Evolutionary conservation across 2,329 filamentous ascomycete genomes (phyloP).

Genomic region (Penicillium sp.): DNA sequence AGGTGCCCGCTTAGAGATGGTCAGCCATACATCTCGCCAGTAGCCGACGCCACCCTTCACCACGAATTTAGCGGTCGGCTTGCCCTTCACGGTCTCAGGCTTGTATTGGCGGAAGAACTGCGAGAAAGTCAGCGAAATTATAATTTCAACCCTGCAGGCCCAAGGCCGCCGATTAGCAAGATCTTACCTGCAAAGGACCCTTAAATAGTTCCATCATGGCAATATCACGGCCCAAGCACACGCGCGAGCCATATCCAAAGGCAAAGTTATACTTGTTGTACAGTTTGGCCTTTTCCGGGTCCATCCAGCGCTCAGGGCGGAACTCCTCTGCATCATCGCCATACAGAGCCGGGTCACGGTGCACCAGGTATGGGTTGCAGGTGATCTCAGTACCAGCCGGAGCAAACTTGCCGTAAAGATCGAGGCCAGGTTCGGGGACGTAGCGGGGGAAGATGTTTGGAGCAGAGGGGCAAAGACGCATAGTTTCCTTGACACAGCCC

Average conservation of each 20-base stretch:
- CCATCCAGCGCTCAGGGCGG: conserved; percentile 48
- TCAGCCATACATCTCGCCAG: conserved; percentile 39
- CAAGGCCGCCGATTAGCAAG: not conserved
- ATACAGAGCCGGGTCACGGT: conserved; percentile 49
- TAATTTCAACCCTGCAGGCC: not conserved
- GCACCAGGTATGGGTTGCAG: conserved; percentile 53
- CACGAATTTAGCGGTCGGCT: conserved; percentile 33
- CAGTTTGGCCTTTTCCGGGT: conserved; percentile 43
- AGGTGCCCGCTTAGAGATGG: conserved; percentile 31
- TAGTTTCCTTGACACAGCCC: conserved; percentile 56
- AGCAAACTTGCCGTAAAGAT: conserved; percentile 45
- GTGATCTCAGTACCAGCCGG: conserved; percentile 52
- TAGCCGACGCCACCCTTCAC: conserved; percentile 40
- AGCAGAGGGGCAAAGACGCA: conserved; percentile 57
- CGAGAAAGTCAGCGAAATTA: conserved; percentile 7
- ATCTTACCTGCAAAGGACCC: conserved; percentile 37
- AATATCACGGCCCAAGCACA: conserved; percentile 56
- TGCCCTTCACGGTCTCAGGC: conserved; percentile 24
- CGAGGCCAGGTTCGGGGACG: conserved; percentile 41
- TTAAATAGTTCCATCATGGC: conserved; percentile 60
- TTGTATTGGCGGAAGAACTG: conserved; percentile 39
- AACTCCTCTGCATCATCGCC: conserved; percentile 47
- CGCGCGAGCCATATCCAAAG: conserved; percentile 56
- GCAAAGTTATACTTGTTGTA: conserved; percentile 55
- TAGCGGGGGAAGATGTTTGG: conserved; percentile 57